These are phyloP conservation scores for Mycosarcoma maydis DNA, from an alignment of 1,284 basidiomycete species.

Conservation along the genomic window DNA sequence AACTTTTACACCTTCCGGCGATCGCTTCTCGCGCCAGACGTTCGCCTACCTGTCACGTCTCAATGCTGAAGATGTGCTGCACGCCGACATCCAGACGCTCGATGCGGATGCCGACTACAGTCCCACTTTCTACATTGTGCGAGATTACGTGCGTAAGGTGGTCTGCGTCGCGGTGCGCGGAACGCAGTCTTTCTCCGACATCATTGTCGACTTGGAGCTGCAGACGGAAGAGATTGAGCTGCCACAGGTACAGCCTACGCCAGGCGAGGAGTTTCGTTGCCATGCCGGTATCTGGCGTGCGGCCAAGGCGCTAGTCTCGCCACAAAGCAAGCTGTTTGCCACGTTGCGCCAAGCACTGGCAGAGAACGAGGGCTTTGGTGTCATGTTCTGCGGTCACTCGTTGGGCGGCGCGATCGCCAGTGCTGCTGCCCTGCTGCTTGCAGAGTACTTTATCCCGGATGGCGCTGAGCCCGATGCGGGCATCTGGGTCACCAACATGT, in stretches of 20 bases:
- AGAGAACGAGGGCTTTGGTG: conserved; percentile 59
- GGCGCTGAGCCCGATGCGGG: conserved; percentile 42
- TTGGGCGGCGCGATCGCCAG: conserved; percentile 64
- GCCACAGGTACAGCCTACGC: conserved; percentile 45
- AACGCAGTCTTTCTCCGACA: conserved; percentile 65
- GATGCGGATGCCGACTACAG: conserved; percentile 59
- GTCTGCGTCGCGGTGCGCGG: conserved; percentile 64
- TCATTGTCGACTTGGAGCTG: conserved; percentile 65
- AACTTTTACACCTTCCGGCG: conserved; percentile 63
- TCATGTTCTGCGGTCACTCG: conserved; percentile 64
- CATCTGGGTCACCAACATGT: conserved; percentile 55
- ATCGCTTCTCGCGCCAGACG: conserved; percentile 61
- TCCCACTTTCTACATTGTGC: conserved; percentile 64
- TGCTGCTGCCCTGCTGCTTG: conserved; percentile 59
- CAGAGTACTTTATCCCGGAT: conserved; percentile 55
- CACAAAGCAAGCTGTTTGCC: conserved; percentile 55
- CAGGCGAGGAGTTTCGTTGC: conserved; percentile 52
- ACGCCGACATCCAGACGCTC: conserved; percentile 65
- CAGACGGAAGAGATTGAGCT: conserved; percentile 59
- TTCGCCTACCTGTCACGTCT: conserved; percentile 64
- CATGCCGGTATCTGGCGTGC: conserved; percentile 65
- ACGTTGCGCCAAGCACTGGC: conserved; percentile 54
- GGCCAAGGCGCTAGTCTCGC: conserved; percentile 54
- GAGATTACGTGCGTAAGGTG: conserved; percentile 60
- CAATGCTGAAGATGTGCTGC: conserved; percentile 62